Conservation (phyloP, 2,329 filamentous ascomycete genomes). For the Scytalidium sp. region DNA sequence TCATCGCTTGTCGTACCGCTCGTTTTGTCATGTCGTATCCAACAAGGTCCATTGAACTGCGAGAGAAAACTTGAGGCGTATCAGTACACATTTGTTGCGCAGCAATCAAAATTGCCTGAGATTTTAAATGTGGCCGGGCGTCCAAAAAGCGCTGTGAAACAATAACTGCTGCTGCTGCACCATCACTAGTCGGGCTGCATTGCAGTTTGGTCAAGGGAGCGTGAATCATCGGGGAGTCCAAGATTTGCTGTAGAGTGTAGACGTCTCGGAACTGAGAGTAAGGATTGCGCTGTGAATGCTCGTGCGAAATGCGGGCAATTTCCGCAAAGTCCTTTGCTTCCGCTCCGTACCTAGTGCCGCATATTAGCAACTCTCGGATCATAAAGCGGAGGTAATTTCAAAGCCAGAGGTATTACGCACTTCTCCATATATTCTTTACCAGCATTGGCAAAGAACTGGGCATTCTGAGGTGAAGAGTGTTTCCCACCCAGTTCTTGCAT, state of each 20-base stretch:
- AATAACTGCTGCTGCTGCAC: conserved; percentile 79
- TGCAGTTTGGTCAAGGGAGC: conserved; percentile 89
- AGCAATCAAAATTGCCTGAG: conserved; percentile 78
- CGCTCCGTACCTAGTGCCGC: conserved; percentile 80
- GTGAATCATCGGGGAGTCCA: conserved; percentile 71
- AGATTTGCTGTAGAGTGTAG: conserved; percentile 79
- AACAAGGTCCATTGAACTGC: conserved; percentile 78
- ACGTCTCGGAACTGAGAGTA: conserved; percentile 93
- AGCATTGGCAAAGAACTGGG: conserved; percentile 91
- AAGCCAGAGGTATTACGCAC: not conserved
- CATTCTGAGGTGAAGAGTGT: conserved; percentile 27
- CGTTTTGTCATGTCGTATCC: conserved; percentile 77
- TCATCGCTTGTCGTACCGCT: conserved; percentile 64
- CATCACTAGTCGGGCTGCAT: conserved; percentile 92
- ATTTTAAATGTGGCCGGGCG: conserved; percentile 72
- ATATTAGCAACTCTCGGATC: too few species aligned
- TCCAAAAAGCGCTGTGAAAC: conserved; percentile 85
- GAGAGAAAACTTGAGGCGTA: conserved; percentile 70
- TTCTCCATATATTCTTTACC: conserved; percentile 84
- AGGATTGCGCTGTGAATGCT: conserved; percentile 82
- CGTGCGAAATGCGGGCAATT: conserved; percentile 86
- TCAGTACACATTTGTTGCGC: conserved; percentile 83
- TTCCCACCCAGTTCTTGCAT: conserved; percentile 10
- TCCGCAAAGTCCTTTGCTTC: conserved; percentile 82
- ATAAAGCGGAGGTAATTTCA: not conserved